A percentile compares a stretch with the other conserved stretches of the same genome.
Conservation (phyloP, 148 eudicot species). For the Amaranthus hypochondriacus region DNA sequence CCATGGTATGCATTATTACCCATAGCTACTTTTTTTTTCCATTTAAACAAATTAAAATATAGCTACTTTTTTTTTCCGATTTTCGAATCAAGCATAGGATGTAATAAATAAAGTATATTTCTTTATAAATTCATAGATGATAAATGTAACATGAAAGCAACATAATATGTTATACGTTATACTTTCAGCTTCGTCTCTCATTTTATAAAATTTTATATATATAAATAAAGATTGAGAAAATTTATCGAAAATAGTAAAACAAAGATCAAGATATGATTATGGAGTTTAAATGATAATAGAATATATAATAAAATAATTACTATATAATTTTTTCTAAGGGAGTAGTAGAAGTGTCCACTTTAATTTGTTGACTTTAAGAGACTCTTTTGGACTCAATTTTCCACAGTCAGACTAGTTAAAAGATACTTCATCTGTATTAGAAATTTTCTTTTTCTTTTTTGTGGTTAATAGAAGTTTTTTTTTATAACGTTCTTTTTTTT, state of each 20-base stretch:
- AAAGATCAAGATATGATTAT: conserved; percentile 7
- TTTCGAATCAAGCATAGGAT: too few relatives aligned
- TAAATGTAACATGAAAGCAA: background rate
- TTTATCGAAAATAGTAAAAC: background rate
- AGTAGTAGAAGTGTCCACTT: background rate
- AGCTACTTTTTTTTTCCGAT: background rate
- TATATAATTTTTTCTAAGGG: background rate
- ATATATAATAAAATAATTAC: background rate
- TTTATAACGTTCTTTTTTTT: too few relatives aligned
- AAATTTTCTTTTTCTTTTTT: background rate
- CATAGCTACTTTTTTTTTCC: background rate
- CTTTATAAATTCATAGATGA: too few relatives aligned
- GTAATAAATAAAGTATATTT: too few relatives aligned
- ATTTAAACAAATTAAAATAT: background rate
- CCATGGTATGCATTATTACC: conserved; percentile 24
- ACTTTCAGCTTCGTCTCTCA: too few relatives aligned
- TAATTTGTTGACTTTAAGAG: conserved; percentile 4
- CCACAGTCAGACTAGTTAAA: background rate
- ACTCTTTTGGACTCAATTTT: background rate
- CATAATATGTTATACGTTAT: too few relatives aligned
- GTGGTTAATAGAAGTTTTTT: too few relatives aligned
- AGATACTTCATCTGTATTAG: background rate
- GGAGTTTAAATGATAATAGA: background rate
- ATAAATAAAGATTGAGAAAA: background rate
- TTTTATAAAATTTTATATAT: too few relatives aligned